Base-by-base conservation (phyloP, 2,329 filamentous ascomycete genomes). In the Dactylonectria macrodidyma region DNA sequence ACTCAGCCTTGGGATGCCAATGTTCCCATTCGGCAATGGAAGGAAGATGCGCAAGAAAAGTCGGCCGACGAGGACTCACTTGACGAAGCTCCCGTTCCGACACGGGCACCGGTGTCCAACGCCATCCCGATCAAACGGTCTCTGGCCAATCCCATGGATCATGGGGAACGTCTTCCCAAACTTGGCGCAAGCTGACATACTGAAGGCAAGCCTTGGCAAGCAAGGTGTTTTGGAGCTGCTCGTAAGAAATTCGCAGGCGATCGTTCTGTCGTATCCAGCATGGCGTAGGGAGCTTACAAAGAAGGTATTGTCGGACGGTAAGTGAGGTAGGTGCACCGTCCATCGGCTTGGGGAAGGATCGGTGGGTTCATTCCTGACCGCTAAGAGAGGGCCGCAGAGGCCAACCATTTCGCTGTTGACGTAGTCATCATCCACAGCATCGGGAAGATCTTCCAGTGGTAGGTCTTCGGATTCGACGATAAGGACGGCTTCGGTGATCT, bases 11-110 rank as follows among this genome's bases (percentile, higher is more conserved):
- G 66, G 14, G 70, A 73, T 55, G 24, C 24, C 48, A 47, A 65
- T 54, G 55, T 38, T 48, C 54, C 24, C 19, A 57, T 54, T 34
- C 59, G 59, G 11, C 59, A 65, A 67, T 69, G 62, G 68, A 66
- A 67, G 22, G 59, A 68, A 16, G 71, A 73, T 38, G 36, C 38
- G 36, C 26, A 30, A 30, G 26, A 30, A 30, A 30, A 30, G 26
- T 67, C 71, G 30, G 68, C 62, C 38, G 69, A 67, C 38, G 68
- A 73, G 46, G 68, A 69, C 36, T 70, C 71, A 33, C 22, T 63
- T 12, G 68, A 73, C 24, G 68, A 69, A 52, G 50, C 48, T 61
- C 58, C 60, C n/a, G 36, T 44, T 41, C 56, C 48, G 11, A 70
- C 63, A n/a, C 46, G 62, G 44, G 34, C 50, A 22, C 57, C 62